Evolutionary conservation across 768 basidiomycete genomes (phyloP).

Genomic region (Leccinum uliginosum): DNA sequence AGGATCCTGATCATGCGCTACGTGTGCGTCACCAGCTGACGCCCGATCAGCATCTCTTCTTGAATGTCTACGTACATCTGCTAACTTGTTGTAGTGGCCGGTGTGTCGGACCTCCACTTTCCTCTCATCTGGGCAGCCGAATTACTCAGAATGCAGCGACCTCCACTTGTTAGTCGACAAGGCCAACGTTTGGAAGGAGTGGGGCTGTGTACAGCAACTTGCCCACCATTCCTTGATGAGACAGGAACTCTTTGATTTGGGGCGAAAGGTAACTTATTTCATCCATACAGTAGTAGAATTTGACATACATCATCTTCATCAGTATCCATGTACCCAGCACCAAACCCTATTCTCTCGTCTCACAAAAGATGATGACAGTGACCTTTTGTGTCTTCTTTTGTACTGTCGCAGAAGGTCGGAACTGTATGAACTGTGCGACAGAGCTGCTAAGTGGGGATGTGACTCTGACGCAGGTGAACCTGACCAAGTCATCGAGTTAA

Average conservation of each 20-base stretch:
- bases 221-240: slow-evolving; percentile 14
- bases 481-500: slow-evolving; percentile 19
- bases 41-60: slow-evolving; percentile 19
- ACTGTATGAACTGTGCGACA: slow-evolving; percentile 9
- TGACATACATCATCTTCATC: background rate
- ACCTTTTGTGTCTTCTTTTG: slow-evolving; percentile 17
- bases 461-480: slow-evolving; percentile 5
- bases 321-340: slow-evolving; percentile 17
- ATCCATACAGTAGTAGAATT: background rate
- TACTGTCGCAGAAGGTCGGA: slow-evolving; percentile 15
- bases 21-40: slow-evolving; percentile 5
- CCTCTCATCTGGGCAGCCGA: background rate
- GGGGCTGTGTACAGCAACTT: slow-evolving; percentile 17
- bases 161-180: slow-evolving; percentile 5
- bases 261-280: slow-evolving; percentile 5
- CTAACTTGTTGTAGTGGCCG: slow-evolving; percentile 10
- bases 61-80: slow-evolving; percentile 23
- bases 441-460: background rate
- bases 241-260: slow-evolving; percentile 7
- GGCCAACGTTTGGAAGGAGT: slow-evolving; percentile 12
- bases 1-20: background rate
- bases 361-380: slow-evolving; percentile 12
- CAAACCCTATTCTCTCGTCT: background rate
- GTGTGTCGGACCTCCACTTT: background rate
- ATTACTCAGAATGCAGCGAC: slow-evolving; percentile 2